phyloP scores from a whole-genome alignment of 805 yeast genomes.

The Pichia heedii region DNA sequence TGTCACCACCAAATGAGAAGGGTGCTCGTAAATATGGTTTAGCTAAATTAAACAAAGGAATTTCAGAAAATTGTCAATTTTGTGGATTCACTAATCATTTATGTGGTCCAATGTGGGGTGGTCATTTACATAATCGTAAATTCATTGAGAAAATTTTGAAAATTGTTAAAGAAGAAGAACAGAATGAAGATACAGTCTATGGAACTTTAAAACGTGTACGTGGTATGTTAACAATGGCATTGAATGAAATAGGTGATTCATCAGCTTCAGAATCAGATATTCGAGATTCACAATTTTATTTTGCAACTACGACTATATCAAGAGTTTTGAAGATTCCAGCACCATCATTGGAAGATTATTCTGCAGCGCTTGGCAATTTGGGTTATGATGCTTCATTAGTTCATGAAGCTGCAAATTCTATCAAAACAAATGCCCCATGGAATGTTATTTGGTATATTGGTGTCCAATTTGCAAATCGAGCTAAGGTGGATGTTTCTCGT shows the following conservation, averaged over 20 bases:
- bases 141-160: slow-evolving; percentile 59
- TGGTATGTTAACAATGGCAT: slow-evolving; percentile 88
- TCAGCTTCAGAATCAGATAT: slow-evolving; percentile 5
- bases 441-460: slow-evolving; percentile 65
- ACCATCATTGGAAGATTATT: slow-evolving; percentile 63
- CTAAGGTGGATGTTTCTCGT: slow-evolving; percentile 32
- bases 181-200: slow-evolving; percentile 47
- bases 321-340: slow-evolving; percentile 74
- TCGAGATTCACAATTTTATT: slow-evolving; percentile 60
- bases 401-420: slow-evolving; percentile 77
- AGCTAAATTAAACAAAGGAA: slow-evolving; percentile 50
- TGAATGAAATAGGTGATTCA: slow-evolving; percentile 43
- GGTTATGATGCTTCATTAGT: slow-evolving; percentile 81
- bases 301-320: slow-evolving; percentile 69
- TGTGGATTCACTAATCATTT: slow-evolving; percentile 68
- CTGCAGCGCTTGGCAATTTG: slow-evolving; percentile 74
- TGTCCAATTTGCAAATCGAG: slow-evolving; percentile 48
- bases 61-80: slow-evolving; percentile 52
- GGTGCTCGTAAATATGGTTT: slow-evolving; percentile 42
- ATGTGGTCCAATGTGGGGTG: slow-evolving; percentile 97
- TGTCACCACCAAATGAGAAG: slow-evolving; percentile 24
- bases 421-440: slow-evolving; percentile 90
- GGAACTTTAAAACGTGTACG: slow-evolving; percentile 77
- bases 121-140: slow-evolving; percentile 57
- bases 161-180: slow-evolving; percentile 30